Evolutionary conservation across 1,284 basidiomycete genomes (phyloP).

Genomic region (Sutorius eximius): DNA sequence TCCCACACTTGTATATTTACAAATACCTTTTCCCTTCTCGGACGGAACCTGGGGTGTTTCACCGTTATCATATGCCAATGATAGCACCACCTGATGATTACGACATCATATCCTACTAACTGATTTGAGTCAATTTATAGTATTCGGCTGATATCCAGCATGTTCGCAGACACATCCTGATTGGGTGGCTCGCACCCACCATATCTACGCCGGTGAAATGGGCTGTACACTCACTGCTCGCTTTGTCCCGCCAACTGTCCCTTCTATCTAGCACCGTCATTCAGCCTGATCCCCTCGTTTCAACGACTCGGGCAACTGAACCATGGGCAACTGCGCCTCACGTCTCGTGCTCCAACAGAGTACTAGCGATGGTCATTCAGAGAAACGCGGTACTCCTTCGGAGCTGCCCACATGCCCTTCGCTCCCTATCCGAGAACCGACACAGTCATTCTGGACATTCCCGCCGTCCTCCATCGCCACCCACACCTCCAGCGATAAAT

Average conservation of each 20-base stretch:
- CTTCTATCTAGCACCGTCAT: background rate
- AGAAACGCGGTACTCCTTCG: conserved; percentile 1
- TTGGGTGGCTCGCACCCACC: conserved; percentile 7
- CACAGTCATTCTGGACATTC: conserved; percentile 46
- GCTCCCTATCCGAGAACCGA: conserved; percentile 43
- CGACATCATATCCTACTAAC: conserved; percentile 4
- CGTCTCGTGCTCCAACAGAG: background rate
- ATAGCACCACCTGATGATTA: conserved; percentile 6
- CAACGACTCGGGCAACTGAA: conserved; percentile 2
- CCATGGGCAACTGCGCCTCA: conserved; percentile 31
- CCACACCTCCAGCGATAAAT: conserved; percentile 19
- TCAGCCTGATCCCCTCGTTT: background rate
- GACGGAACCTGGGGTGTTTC: background rate
- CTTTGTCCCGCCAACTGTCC: background rate
- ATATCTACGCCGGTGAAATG: conserved; percentile 21
- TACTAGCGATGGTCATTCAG: background rate
- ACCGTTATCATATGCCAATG: conserved; percentile 16
- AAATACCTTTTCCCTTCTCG: background rate
- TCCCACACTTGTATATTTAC: conserved; percentile 5
- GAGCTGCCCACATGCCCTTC: conserved; percentile 24
- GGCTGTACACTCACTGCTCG: background rate
- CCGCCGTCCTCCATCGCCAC: conserved; percentile 41
- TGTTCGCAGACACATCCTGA: conserved; percentile 4
- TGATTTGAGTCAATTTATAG: background rate
- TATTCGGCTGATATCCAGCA: conserved; percentile 1